Percentiles rank a stretch among this genome's conserved stretches.
Conservation (phyloP, 305 asterid species). For the Solanum aculeatissimum region DNA sequence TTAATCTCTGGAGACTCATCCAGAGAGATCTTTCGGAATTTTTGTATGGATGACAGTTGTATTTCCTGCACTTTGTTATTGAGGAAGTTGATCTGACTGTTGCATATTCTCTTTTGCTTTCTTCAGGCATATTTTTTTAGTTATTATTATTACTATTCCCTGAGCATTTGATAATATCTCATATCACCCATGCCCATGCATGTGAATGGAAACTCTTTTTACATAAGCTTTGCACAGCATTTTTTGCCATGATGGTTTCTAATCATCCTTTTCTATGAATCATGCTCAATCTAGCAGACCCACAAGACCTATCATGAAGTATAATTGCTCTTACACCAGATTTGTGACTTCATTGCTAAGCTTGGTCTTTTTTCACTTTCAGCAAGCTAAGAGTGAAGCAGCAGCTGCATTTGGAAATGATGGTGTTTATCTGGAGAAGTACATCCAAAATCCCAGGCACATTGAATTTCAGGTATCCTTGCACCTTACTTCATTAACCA, state of each 20-base stretch:
- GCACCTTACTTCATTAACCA: background rate
- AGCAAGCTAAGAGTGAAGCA: constrained; percentile 99
- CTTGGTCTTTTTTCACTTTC: constrained; percentile 3
- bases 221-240: background rate
- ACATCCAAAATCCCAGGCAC: constrained; percentile 88
- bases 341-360: constrained; percentile 1
- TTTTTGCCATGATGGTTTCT: background rate
- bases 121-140: background rate
- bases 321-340: background rate
- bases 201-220: background rate
- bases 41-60: background rate
- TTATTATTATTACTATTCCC: background rate
- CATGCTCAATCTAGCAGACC: background rate
- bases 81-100: background rate
- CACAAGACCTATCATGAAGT: background rate
- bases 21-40: background rate
- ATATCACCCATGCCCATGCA: background rate
- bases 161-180: background rate
- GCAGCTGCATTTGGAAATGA: constrained; percentile 99
- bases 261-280: background rate
- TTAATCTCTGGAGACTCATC: background rate
- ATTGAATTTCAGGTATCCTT: constrained; percentile 85
- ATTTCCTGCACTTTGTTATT: background rate
- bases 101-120: background rate
- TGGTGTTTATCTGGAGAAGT: constrained; percentile 92